phyloP scores from a whole-genome alignment of 306 rosid genomes.

The Astragalus glycyphyllos region DNA sequence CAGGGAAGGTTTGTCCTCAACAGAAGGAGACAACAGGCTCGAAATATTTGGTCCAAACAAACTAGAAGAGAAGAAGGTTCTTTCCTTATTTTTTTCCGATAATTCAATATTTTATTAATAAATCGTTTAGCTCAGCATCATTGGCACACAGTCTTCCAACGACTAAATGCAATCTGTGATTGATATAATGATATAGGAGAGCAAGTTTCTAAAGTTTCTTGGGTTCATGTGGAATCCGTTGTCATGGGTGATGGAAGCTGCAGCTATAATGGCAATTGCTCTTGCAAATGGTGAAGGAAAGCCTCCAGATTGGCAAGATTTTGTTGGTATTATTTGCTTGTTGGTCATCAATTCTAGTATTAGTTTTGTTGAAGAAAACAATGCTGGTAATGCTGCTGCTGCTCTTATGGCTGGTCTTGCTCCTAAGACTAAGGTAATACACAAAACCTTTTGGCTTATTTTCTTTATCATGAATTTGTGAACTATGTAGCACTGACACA shows the following conservation, averaged over 20 bases:
- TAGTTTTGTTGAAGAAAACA: slow-evolving; percentile 98
- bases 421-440: slow-evolving; percentile 86
- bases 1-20: slow-evolving; percentile 67
- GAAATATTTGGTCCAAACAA: slow-evolving; percentile 98
- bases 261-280: slow-evolving; percentile 96
- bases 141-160: neutral
- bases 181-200: slow-evolving; percentile 66
- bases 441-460: slow-evolving; percentile 4
- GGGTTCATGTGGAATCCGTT: slow-evolving; percentile 99
- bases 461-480: neutral
- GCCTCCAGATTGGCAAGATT: slow-evolving; percentile 99
- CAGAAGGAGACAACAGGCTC: slow-evolving; percentile 82
- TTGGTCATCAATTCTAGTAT: slow-evolving; percentile 91
- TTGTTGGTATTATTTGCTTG: slow-evolving; percentile 83
- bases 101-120: no score
- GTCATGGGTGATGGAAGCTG: slow-evolving; percentile 99
- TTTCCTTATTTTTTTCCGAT: neutral
- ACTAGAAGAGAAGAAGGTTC: slow-evolving; percentile 94
- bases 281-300: slow-evolving; percentile 83
- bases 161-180: slow-evolving; percentile 5
- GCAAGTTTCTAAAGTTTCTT: slow-evolving; percentile 94
- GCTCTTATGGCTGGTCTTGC: slow-evolving; percentile 99
- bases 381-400: slow-evolving; percentile 99
- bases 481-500: neutral
- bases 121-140: no score